These are phyloP conservation scores for Oxytropis ochrocephala DNA, from an alignment of 306 rosid genomes.

Conservation along the genomic window DNA sequence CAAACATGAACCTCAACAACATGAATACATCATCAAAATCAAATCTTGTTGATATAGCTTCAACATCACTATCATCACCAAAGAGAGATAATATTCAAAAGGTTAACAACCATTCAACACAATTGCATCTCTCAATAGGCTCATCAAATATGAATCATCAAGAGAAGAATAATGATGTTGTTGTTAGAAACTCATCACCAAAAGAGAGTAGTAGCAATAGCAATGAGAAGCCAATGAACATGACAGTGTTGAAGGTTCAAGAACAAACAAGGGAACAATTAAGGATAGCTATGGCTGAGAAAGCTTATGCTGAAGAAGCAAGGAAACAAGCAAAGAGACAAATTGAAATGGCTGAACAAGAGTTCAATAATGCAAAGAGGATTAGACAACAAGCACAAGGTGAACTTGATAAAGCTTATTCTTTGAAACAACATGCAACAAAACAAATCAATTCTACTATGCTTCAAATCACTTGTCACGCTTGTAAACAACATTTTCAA, in stretches of 20 bases:
- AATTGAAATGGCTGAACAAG: conserved; percentile 75
- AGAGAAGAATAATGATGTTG: conserved; percentile 25
- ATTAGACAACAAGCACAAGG: conserved; percentile 74
- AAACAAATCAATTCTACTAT: conserved; percentile 72
- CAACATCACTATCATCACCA: conserved; percentile 31
- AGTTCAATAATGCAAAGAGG: conserved; percentile 76
- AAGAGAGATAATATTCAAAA: conserved; percentile 11
- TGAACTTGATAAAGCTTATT: conserved; percentile 72
- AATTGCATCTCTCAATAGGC: conserved; percentile 80
- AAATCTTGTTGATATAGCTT: conserved; percentile 14
- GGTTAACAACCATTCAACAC: conserved; percentile 45
- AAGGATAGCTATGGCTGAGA: conserved; percentile 80
- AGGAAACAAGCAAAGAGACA: conserved; percentile 70
- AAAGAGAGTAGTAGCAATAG: conserved; percentile 50
- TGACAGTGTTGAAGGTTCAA: conserved; percentile 32
- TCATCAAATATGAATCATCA: conserved; percentile 54
- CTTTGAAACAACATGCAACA: conserved; percentile 65
- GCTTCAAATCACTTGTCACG: conserved; percentile 87
- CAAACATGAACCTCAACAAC: neutral
- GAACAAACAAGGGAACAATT: conserved; percentile 53
- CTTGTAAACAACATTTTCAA: conserved; percentile 67
- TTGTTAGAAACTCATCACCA: conserved; percentile 30
- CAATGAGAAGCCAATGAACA: conserved; percentile 14
- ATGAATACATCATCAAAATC: neutral
- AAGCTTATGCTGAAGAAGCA: conserved; percentile 74